phyloP scores from a whole-genome alignment of 177 flowering plant species.

The Vitis hybrid region DNA sequence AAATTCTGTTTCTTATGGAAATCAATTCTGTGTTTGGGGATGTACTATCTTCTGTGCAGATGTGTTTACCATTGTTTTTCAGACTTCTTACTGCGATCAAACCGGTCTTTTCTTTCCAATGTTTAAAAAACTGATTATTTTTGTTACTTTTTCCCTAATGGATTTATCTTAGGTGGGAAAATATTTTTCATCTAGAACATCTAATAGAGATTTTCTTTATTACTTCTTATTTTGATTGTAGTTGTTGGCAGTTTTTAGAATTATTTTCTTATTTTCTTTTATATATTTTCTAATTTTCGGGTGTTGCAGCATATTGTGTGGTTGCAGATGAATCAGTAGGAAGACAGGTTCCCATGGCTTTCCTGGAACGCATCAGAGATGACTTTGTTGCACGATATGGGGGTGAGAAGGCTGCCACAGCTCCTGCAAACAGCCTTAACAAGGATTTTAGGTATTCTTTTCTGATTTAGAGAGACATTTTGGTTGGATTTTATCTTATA shows the following conservation, averaged over 20 bases:
- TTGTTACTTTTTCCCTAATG: background rate
- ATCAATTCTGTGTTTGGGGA: too few species aligned
- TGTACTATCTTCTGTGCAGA: too few species aligned
- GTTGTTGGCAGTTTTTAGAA: too few species aligned
- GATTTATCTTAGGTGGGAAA: background rate
- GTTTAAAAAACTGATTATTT: too few species aligned
- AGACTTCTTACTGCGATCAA: too few species aligned
- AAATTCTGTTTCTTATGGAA: too few species aligned
- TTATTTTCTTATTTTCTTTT: background rate
- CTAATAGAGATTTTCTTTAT: background rate
- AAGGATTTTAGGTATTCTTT: constrained; percentile 48
- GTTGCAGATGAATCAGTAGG: constrained; percentile 49
- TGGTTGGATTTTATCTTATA: background rate
- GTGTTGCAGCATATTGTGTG: constrained; percentile 52
- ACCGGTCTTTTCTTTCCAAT: too few species aligned
- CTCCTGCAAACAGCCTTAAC: constrained; percentile 45
- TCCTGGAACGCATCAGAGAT: constrained; percentile 54
- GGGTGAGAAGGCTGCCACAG: constrained; percentile 55
- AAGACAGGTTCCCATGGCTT: constrained; percentile 51
- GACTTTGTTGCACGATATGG: constrained; percentile 49
- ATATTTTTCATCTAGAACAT: background rate
- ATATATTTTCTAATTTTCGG: constrained; percentile 4
- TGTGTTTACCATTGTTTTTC: too few species aligned
- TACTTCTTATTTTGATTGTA: background rate
- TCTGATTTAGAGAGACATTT: background rate